Evolutionary conservation across 2,329 filamentous ascomycete species (phyloP).

Genomic region (Neonectria sp.): DNA sequence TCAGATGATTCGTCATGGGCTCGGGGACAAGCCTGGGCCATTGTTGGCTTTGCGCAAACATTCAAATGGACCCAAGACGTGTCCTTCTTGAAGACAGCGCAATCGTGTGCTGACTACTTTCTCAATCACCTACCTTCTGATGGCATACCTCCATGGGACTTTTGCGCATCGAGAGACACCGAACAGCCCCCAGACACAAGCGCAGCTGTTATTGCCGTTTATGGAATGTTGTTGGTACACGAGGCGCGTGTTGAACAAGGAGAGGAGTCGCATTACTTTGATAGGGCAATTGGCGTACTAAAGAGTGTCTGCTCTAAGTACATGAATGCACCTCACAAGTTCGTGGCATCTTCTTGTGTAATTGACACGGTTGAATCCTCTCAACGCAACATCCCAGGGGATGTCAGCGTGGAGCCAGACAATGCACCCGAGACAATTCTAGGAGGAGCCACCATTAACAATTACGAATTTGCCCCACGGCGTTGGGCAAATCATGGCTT

Average conservation of each 20-base stretch:
- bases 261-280: constrained; percentile 32
- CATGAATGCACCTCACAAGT: constrained; percentile 33
- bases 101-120: constrained; percentile 62
- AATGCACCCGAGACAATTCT: constrained; percentile 58
- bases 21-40: constrained; percentile 65
- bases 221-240: constrained; percentile 57
- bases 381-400: background rate
- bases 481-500: constrained; percentile 62
- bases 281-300: constrained; percentile 14
- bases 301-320: constrained; percentile 31
- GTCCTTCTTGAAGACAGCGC: constrained; percentile 59
- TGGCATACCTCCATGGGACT: constrained; percentile 63
- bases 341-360: background rate
- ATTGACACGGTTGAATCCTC: constrained; percentile 45
- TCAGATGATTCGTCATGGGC: constrained; percentile 61
- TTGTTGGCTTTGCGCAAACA: constrained; percentile 62
- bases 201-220: constrained; percentile 56
- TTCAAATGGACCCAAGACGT: constrained; percentile 62
- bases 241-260: constrained; percentile 40
- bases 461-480: constrained; percentile 61
- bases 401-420: background rate
- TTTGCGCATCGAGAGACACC: constrained; percentile 52
- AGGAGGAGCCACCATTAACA: constrained; percentile 62
- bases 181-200: constrained; percentile 54
- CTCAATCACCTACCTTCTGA: constrained; percentile 46